These are phyloP conservation scores for Diospyros lotus DNA, from an alignment of 148 eudicot genomes.

Conservation along the genomic window DNA sequence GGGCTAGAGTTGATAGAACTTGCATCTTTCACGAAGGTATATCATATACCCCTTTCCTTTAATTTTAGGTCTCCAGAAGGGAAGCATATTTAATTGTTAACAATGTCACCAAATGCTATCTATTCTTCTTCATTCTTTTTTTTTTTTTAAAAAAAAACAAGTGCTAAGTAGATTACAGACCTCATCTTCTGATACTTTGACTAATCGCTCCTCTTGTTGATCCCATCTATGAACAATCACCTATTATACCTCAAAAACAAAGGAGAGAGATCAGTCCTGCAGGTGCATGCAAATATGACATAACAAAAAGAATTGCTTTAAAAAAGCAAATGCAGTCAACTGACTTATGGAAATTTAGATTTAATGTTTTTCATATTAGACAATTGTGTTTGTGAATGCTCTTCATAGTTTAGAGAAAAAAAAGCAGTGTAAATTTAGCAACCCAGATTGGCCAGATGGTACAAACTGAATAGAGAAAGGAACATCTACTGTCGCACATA, in stretches of 20 bases:
- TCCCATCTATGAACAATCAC: conserved; percentile 84
- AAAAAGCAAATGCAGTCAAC: not conserved
- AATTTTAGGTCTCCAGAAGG: not conserved
- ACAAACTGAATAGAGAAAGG: too few relatives aligned
- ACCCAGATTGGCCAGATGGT: too few relatives aligned
- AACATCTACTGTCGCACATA: not conserved
- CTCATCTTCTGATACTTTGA: conserved; percentile 77
- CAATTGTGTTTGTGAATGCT: not conserved
- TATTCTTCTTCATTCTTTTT: too few relatives aligned
- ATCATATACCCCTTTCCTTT: not conserved
- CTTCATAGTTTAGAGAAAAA: not conserved
- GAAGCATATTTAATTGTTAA: not conserved
- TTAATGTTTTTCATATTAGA: not conserved
- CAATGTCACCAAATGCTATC: not conserved
- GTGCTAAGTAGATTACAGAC: conserved; percentile 29
- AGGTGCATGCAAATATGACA: not conserved
- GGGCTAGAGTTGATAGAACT: not conserved
- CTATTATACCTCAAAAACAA: conserved; percentile 32
- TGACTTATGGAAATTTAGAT: not conserved
- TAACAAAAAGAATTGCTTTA: not conserved
- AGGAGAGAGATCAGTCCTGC: conserved; percentile 12
- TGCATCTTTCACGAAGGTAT: not conserved
- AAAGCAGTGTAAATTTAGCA: not conserved
- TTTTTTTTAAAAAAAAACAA: too few relatives aligned
- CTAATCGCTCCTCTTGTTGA: conserved; percentile 60